Percentiles rank a stretch among this genome's conserved stretches.
These are phyloP conservation scores for Metroxylon sagu DNA, from an alignment of 176 grass and related monocot genomes.

Conservation along the genomic window DNA sequence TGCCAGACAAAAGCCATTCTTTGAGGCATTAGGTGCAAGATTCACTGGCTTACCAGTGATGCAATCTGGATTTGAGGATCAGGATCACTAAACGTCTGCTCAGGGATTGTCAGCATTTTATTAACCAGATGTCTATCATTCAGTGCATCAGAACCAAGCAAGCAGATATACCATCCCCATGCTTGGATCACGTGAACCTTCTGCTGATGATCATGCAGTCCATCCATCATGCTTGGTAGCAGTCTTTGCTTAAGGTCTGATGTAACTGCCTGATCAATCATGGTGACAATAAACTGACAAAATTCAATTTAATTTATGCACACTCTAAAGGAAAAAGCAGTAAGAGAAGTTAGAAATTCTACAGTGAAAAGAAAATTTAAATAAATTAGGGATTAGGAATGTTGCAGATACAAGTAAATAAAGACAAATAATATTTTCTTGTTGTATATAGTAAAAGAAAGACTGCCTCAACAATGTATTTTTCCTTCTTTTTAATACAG, in stretches of 20 bases:
- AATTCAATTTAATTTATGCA: too few relatives aligned
- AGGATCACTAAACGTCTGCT: conserved; percentile 50
- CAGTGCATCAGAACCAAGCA: conserved; percentile 42
- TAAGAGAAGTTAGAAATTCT: too few relatives aligned
- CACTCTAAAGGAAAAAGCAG: too few relatives aligned
- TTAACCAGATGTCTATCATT: conserved; percentile 60
- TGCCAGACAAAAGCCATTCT: background rate
- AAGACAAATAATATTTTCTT: too few relatives aligned
- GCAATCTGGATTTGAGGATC: conserved; percentile 67
- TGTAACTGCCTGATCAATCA: conserved; percentile 32
- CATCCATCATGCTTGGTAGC: conserved; percentile 37
- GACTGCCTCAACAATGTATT: too few relatives aligned
- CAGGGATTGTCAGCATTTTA: conserved; percentile 71
- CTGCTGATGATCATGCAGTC: conserved; percentile 50
- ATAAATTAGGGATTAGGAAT: too few relatives aligned
- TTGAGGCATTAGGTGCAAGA: conserved; percentile 3
- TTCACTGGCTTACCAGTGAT: conserved; percentile 43
- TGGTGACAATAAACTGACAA: conserved; percentile 10
- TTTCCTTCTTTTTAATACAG: too few relatives aligned
- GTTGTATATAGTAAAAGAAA: too few relatives aligned
- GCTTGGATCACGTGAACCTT: conserved; percentile 61
- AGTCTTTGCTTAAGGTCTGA: conserved; percentile 58
- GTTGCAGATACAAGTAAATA: too few relatives aligned
- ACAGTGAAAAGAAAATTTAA: too few relatives aligned
- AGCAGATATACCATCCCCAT: conserved; percentile 82